These are phyloP conservation scores for Fusarium heterosporum DNA, from an alignment of 2,329 filamentous ascomycete species.

Conservation along the genomic window DNA sequence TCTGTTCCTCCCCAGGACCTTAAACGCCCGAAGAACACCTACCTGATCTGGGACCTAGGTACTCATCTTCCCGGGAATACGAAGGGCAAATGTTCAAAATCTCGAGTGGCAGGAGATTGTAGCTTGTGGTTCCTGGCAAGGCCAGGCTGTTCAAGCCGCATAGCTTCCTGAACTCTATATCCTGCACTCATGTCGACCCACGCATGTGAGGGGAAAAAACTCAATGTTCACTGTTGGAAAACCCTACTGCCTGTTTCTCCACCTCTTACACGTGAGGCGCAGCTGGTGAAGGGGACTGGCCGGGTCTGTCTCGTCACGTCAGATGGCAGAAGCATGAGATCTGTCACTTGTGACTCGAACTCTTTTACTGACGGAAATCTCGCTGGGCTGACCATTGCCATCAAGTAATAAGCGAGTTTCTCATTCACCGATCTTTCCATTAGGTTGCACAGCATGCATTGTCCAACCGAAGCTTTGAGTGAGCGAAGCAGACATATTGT, in stretches of 20 bases:
- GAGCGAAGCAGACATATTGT: slow-evolving; percentile 9
- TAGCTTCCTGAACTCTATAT: no score
- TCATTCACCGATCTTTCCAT: slow-evolving; percentile 14
- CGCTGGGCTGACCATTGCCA: slow-evolving; percentile 9
- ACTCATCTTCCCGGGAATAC: background rate
- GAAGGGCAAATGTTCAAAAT: background rate
- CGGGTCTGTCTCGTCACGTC: background rate
- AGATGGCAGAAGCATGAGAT: slow-evolving; percentile 22
- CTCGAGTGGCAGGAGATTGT: background rate
- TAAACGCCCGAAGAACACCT: background rate
- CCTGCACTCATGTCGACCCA: no score
- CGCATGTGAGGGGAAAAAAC: no score
- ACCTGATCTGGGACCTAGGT: no score
- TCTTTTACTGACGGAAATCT: background rate
- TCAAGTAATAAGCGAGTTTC: slow-evolving; percentile 23
- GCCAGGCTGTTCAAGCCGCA: background rate
- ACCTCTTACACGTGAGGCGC: background rate
- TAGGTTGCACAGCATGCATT: slow-evolving; percentile 9
- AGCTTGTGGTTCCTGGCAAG: background rate
- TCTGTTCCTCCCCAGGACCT: background rate
- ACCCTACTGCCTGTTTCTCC: background rate
- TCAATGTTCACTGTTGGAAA: no score
- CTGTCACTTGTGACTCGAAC: slow-evolving; percentile 25
- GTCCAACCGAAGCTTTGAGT: slow-evolving; percentile 19
- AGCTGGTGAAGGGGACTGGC: background rate